Evolutionary conservation across 306 rosid genomes (phyloP), one percentile per base, ranked within the genome.

Genomic region (Prunus padus): DNA sequence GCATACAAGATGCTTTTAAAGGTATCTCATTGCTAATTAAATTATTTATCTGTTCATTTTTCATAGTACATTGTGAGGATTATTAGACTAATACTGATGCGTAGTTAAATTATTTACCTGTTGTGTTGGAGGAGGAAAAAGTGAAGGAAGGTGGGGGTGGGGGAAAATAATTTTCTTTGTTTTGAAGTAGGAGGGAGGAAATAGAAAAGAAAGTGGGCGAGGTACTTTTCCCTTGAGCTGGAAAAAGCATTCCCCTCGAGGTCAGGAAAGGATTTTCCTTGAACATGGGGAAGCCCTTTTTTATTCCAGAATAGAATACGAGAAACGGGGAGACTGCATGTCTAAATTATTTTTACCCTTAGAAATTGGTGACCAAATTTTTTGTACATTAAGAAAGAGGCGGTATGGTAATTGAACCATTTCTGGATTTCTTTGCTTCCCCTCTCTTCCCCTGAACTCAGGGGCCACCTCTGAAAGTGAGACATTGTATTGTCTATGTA

Each of bases 1-100:
- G 98, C 98, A 3, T 94, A 94, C 85, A 92, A 94, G 83, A 88
- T 90, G 95, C 96, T 94, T 78, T 84, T 94, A 76, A 94, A 94
- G 98, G 98, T 94, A 85, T 61, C 5, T 46, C 5, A 23, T 60
- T 52, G 67, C 55, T 64, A 65, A 20, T 76, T 65, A 47, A 5
- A 19, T 8, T 23, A 55, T 55, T 1, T 23, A 11, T 9, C 4
- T 3, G 4, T 46, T 5, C 2, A 26, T 73, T 44, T 54, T 10
- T 15, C 28, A 26, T 56, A 15, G 37, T 4, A 61, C 22, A 31
- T 49, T 37, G 47, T 69, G 31, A 67, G 50, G 18, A 56, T 49
- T 64, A 20, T 31, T 3, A 12, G 23, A 30, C 45, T 59, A 8
- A 18, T 33, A 16, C 18, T 44, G 46, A 15, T 46, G 44, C 0